Conservation (phyloP, 176 grass and related monocot species). For the Phyllostachys edulis region DNA sequence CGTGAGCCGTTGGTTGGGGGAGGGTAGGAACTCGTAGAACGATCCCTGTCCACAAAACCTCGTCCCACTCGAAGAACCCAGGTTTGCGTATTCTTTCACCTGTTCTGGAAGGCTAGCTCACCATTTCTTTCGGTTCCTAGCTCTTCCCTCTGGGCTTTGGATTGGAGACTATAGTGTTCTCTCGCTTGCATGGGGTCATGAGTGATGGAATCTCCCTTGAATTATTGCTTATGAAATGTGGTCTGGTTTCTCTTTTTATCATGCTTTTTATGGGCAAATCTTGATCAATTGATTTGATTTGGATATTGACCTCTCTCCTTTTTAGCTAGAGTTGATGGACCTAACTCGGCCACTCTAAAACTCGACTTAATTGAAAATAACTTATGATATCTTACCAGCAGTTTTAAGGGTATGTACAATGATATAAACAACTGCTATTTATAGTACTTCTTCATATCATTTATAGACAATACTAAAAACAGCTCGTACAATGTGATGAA, state of each 20-base stretch:
- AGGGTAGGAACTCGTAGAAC: slow-evolving; percentile 14
- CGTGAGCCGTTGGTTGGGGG: slow-evolving; percentile 34
- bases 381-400: neutral
- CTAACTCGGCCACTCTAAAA: neutral
- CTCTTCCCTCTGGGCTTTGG: neutral
- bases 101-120: slow-evolving; percentile 12
- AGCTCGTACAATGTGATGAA: too few species aligned
- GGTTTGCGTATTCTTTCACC: neutral
- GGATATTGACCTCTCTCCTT: neutral
- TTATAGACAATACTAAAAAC: too few species aligned
- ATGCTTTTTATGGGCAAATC: slow-evolving; percentile 9
- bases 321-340: neutral
- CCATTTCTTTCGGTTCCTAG: neutral
- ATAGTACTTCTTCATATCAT: too few species aligned
- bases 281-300: neutral
- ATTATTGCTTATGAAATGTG: slow-evolving; percentile 37
- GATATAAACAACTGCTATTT: too few species aligned
- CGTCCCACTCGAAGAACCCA: slow-evolving; percentile 29
- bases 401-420: too few species aligned
- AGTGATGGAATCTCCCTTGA: neutral
- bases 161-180: neutral
- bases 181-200: neutral
- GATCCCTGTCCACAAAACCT: slow-evolving; percentile 64
- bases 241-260: neutral
- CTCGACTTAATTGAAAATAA: neutral